Conservation (phyloP, 2,329 filamentous ascomycete species). For the Dactylellina drechsleri region DNA sequence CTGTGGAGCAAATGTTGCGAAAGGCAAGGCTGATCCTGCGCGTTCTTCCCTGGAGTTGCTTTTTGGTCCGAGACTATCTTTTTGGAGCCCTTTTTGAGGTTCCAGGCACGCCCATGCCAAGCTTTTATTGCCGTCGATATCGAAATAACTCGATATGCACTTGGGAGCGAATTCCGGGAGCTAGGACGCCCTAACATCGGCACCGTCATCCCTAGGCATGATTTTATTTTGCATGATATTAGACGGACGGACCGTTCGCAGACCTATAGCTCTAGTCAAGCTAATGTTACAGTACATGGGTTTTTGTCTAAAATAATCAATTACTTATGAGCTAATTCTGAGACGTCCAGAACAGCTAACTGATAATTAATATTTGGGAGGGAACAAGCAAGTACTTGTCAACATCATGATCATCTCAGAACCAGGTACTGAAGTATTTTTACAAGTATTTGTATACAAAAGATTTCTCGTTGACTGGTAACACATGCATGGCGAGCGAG, state of each 20-base stretch:
- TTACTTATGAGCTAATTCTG: too few relatives aligned
- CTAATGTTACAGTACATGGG: constrained; percentile 32
- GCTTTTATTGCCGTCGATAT: constrained; percentile 2
- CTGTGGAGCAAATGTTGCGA: constrained; percentile 29
- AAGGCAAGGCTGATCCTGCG: constrained; percentile 10
- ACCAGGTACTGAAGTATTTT: too few relatives aligned
- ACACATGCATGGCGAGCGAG: too few relatives aligned
- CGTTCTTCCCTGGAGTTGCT: not conserved
- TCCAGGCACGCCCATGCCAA: not conserved
- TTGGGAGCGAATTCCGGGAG: constrained; percentile 39
- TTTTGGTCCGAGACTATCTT: not conserved
- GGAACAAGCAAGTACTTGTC: too few relatives aligned
- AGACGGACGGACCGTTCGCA: not conserved
- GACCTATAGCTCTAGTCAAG: not conserved
- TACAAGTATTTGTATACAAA: too few relatives aligned
- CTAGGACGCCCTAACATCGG: constrained; percentile 33
- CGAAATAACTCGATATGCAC: constrained; percentile 29
- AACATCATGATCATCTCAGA: too few relatives aligned
- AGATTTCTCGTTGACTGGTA: too few relatives aligned
- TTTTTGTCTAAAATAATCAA: too few relatives aligned
- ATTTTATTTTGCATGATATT: constrained; percentile 1
- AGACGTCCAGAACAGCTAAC: too few relatives aligned
- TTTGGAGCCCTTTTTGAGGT: constrained; percentile 34
- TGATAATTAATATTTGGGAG: too few relatives aligned
- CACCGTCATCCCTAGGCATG: constrained; percentile 26